Evolutionary conservation across 352 stramenopile species (phyloP).

Genomic region (Pythium brassicae): DNA sequence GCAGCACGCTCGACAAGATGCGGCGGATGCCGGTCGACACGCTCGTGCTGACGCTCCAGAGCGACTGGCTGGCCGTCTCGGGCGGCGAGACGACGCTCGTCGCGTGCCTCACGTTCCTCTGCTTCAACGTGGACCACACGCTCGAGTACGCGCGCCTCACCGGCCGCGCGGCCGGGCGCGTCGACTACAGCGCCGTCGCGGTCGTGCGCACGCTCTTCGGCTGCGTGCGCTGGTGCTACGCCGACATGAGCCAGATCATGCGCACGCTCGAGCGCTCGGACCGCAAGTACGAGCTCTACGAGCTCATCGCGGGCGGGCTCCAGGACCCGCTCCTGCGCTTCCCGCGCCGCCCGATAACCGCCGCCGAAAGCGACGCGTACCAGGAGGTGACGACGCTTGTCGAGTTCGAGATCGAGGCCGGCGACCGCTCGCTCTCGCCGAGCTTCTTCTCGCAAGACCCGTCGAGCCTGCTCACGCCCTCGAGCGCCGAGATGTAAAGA

Average conservation of each 20-base stretch:
- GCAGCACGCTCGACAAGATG: constrained; percentile 25
- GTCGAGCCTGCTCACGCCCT: not conserved
- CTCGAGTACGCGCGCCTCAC: not conserved
- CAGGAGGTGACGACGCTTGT: constrained; percentile 26
- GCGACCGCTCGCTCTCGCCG: constrained; percentile 24
- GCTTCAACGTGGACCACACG: constrained; percentile 15
- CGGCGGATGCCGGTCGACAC: constrained; percentile 51
- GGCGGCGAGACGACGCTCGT: constrained; percentile 50
- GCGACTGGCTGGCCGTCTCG: constrained; percentile 54
- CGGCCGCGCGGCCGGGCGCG: not conserved
- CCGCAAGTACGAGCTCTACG: constrained; percentile 50
- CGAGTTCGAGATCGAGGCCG: constrained; percentile 61
- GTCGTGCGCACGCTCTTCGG: constrained; percentile 46
- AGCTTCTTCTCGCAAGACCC: constrained; percentile 4
- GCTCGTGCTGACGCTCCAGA: constrained; percentile 49
- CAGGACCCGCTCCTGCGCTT: constrained; percentile 7
- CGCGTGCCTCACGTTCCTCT: constrained; percentile 33
- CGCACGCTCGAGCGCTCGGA: constrained; percentile 30
- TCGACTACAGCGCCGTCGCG: constrained; percentile 17
- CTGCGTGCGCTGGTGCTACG: constrained; percentile 67
- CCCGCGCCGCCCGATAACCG: constrained; percentile 16
- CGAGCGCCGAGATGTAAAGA: not conserved
- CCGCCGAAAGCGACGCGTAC: constrained; percentile 18
- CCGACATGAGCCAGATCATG: constrained; percentile 56
- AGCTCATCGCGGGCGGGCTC: constrained; percentile 38